Percentiles rank a stretch among this genome's conserved stretches.
phyloP scores from a whole-genome alignment of 805 yeast genomes.

The Barnettozyma vustinii region DNA sequence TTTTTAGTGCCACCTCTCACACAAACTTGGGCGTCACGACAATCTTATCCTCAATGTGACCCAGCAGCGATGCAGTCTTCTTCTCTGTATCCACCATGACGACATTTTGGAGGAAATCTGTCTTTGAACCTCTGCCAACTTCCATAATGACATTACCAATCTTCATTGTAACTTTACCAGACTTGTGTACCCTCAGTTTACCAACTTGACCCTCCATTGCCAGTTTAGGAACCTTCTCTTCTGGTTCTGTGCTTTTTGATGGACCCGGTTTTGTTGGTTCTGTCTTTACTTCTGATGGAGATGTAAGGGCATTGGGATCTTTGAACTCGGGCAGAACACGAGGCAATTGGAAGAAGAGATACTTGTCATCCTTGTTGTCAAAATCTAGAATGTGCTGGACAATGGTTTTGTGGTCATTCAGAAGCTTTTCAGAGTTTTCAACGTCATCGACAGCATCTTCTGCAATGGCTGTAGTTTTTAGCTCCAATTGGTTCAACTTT shows the following conservation, averaged over 20 bases:
- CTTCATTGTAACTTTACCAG: slow-evolving; percentile 74
- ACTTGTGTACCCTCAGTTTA: slow-evolving; percentile 66
- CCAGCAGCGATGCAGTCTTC: slow-evolving; percentile 42
- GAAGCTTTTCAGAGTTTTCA: slow-evolving; percentile 31
- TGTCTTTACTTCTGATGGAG: slow-evolving; percentile 10
- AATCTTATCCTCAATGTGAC: slow-evolving; percentile 50
- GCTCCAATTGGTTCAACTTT: slow-evolving; percentile 25
- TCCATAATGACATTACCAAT: slow-evolving; percentile 68
- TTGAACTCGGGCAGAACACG: slow-evolving; percentile 31
- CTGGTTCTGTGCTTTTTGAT: not conserved
- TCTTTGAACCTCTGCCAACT: slow-evolving; percentile 63
- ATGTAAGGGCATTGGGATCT: slow-evolving; percentile 10
- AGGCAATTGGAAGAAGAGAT: slow-evolving; percentile 36
- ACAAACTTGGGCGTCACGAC: slow-evolving; percentile 50
- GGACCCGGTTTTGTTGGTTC: not conserved
- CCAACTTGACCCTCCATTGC: slow-evolving; percentile 60
- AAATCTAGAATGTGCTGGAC: slow-evolving; percentile 21
- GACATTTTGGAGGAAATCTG: slow-evolving; percentile 69
- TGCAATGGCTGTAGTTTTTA: slow-evolving; percentile 18
- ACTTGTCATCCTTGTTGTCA: slow-evolving; percentile 30
- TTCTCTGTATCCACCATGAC: slow-evolving; percentile 42
- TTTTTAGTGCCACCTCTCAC: not conserved
- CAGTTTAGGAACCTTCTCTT: slow-evolving; percentile 1
- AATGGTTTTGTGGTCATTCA: slow-evolving; percentile 36
- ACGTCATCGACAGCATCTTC: slow-evolving; percentile 29